A percentile compares a stretch with the other conserved stretches of the same genome.
Evolutionary conservation across 2,329 filamentous ascomycete genomes (phyloP).

Genomic region (Coccinonectria pachysandricola): DNA sequence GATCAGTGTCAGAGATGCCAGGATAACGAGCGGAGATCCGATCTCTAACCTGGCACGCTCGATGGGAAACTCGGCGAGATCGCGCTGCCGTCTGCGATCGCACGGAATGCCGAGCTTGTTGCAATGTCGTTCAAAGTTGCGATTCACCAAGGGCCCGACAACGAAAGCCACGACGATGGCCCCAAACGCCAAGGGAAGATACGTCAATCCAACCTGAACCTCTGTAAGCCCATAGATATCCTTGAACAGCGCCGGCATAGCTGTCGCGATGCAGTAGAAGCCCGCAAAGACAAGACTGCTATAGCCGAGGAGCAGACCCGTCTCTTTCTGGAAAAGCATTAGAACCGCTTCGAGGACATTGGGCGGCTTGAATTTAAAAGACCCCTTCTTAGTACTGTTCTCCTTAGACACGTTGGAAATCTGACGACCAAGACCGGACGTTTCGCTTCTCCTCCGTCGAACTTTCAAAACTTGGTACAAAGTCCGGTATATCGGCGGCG

Average conservation of each 20-base stretch:
- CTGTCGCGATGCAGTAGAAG: conserved; percentile 37
- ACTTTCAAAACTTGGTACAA: conserved; percentile 21
- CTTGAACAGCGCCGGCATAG: conserved; percentile 33
- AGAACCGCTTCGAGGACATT: conserved; percentile 31
- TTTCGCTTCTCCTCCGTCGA: conserved; percentile 7
- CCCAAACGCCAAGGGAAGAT: conserved; percentile 39
- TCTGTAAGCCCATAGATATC: conserved; percentile 50
- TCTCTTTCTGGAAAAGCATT: conserved; percentile 32
- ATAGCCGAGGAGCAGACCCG: conserved; percentile 33
- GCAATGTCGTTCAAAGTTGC: conserved; percentile 57
- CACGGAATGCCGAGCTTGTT: conserved; percentile 39
- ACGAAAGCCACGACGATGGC: conserved; percentile 35
- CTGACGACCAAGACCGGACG: conserved; percentile 5
- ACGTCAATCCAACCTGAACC: conserved; percentile 42
- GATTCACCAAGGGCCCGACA: conserved; percentile 49
- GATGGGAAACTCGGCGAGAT: conserved; percentile 39
- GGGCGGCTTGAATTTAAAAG: conserved; percentile 28
- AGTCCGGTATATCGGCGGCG: conserved; percentile 28
- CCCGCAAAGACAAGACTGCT: conserved; percentile 37
- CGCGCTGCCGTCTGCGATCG: conserved; percentile 40
- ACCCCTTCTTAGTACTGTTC: no score
- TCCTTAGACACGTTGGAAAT: conserved; percentile 7
- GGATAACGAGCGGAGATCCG: conserved; percentile 38
- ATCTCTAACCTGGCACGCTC: conserved; percentile 40
- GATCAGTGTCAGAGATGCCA: conserved; percentile 37